Evolutionary conservation across 2,329 filamentous ascomycete species (phyloP), one percentile per base, ranked within the genome.

Genomic region (Hypomyces perniciosus): DNA sequence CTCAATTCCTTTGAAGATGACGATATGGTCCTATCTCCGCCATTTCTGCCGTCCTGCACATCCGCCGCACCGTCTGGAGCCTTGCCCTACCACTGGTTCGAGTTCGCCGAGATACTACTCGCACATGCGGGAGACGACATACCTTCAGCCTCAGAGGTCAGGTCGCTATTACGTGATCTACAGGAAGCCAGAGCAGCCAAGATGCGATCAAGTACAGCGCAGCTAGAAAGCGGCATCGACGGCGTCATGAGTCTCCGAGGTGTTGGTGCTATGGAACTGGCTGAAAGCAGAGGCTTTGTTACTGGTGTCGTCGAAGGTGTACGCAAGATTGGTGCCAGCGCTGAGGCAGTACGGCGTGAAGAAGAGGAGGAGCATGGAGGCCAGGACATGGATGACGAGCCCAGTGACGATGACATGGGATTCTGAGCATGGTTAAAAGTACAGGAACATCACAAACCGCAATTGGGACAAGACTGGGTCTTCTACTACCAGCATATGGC

Each of bases 41-140:
- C 92, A 0, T 96, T 96, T 64, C 70, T 95, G 1, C 80, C 83
- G 1, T 84, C 85, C 12, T 89, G 86, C 56, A 90, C 86, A 0
- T 81, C 85, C 20, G 74, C 81, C 43, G 81, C 86, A 1, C 82
- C 85, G 7, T 72, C 83, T 1, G 82, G 83, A 38, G 81, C 84
- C 10, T 74, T 99, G 31, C 93, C 93, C 0, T 97, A 95, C 65
- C 92, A 97, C 72, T 99, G 92, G 91, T 79, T 95, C 39, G 93
- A 97, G 70, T 72, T 97, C 7, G 85, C 87, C 13, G 90, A 96
- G 69, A 83, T 95, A 65, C 74, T 99, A 42, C 79, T 99, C 2
- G 86, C 91, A 43, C 86, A 89, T 50, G 91, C 91, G 4, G 78
- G 81, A 28, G 91, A 96, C 67, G 91, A 96, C 66, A 79, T 97